Evolutionary conservation across 2,329 filamentous ascomycete species (phyloP).

Genomic region (Phialophora verrucosa): DNA sequence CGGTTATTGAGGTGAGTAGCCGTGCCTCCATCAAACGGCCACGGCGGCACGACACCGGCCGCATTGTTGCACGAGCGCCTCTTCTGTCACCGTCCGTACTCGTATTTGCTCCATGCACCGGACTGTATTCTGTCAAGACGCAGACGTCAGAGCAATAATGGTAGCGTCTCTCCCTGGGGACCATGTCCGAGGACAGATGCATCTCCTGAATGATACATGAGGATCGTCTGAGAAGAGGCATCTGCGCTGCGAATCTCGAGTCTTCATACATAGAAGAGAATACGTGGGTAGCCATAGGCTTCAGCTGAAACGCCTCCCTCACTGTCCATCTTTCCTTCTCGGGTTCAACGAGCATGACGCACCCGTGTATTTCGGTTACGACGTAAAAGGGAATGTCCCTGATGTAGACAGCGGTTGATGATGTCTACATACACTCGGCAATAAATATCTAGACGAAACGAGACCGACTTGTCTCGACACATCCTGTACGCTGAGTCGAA

Average conservation of each 20-base stretch:
- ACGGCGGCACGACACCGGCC: no score
- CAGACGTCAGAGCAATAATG: no score
- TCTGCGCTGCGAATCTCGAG: not conserved
- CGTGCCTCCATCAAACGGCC: not conserved
- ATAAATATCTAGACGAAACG: not conserved
- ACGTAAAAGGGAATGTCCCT: not conserved
- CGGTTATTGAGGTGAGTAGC: no score
- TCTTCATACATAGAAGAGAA: not conserved
- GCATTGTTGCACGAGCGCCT: no score
- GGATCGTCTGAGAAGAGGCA: no score
- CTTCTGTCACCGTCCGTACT: not conserved
- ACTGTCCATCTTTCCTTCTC: not conserved
- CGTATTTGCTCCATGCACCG: no score
- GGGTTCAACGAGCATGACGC: not conserved
- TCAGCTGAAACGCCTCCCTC: not conserved
- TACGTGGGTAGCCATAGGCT: not conserved
- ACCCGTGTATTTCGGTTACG: not conserved
- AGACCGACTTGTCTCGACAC: not conserved
- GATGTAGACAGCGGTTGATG: not conserved
- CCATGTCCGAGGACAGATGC: no score
- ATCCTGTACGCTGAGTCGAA: not conserved
- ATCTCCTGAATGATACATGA: no score
- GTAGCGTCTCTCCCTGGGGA: no score
- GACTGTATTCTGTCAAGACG: not conserved
- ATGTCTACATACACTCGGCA: not conserved